A percentile compares a stretch with the other conserved stretches of the same genome.
These are phyloP conservation scores for Silybum marianum DNA, from an alignment of 129 eudicot genomes.

Conservation along the genomic window DNA sequence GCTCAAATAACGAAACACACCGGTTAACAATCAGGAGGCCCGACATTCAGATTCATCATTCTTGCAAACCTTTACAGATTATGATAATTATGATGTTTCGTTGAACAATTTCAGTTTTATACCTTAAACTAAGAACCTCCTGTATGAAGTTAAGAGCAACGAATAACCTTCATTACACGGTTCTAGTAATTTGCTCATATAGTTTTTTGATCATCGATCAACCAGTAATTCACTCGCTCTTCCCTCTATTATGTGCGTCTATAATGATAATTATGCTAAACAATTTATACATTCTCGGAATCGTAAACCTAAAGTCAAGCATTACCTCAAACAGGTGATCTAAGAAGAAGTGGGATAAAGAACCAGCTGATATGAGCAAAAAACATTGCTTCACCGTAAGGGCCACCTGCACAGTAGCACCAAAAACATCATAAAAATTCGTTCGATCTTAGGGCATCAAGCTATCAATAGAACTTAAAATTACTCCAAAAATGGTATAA, in stretches of 20 bases:
- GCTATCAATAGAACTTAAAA: neutral
- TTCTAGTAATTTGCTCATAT: neutral
- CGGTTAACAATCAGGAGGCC: neutral
- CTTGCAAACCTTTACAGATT: neutral
- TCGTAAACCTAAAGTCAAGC: neutral
- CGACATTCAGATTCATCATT: neutral
- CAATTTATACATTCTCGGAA: neutral
- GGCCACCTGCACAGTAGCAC: conserved; percentile 53
- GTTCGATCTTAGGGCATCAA: neutral
- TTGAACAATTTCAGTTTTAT: neutral
- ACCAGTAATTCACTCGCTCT: neutral
- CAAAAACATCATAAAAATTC: neutral
- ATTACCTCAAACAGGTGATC: conserved; percentile 98
- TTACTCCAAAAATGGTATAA: neutral
- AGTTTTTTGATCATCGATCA: neutral
- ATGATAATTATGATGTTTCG: neutral
- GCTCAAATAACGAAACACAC: neutral
- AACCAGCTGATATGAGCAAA: conserved; percentile 78
- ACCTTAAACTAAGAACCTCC: neutral
- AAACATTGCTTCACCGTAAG: conserved; percentile 76
- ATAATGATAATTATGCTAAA: neutral
- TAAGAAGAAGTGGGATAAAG: conserved; percentile 90
- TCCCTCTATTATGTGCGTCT: neutral
- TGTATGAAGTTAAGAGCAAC: neutral
- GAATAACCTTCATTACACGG: neutral